Conservation (phyloP, 2,329 filamentous ascomycete species). For the Xylariaceae sp. region DNA sequence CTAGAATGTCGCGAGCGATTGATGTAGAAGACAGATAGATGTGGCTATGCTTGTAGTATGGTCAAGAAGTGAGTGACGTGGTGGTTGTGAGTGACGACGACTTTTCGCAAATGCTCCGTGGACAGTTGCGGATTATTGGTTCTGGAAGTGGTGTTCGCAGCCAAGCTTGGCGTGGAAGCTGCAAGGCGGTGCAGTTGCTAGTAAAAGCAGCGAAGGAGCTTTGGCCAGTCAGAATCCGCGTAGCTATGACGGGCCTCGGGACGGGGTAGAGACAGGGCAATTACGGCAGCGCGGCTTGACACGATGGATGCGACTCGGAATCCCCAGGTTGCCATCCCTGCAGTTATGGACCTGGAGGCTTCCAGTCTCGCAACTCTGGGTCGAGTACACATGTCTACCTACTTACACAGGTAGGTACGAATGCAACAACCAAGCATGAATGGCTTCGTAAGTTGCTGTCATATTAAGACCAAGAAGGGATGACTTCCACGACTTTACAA, state of each 20-base stretch:
- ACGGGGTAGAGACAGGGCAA: slow-evolving; percentile 1
- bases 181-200: slow-evolving; percentile 5
- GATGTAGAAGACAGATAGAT: slow-evolving; percentile 2
- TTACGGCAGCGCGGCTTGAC: no score
- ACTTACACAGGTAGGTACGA: no score
- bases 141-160: background rate
- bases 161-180: background rate
- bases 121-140: background rate
- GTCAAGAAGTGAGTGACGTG: background rate
- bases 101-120: slow-evolving; percentile 4
- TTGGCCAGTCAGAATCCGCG: slow-evolving; percentile 1
- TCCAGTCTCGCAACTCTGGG: no score
- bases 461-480: no score
- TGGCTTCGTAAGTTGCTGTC: no score
- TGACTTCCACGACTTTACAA: no score
- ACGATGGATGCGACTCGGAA: no score
- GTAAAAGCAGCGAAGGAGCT: slow-evolving; percentile 5
- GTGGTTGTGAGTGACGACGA: no score
- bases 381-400: no score
- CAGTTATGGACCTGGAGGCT: no score
- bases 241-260: slow-evolving; percentile 2
- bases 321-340: no score
- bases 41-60: slow-evolving; percentile 14
- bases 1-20: background rate
- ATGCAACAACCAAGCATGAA: no score